phyloP scores from a whole-genome alignment of 2,329 filamentous ascomycete species.

The Apiospora koreana region DNA sequence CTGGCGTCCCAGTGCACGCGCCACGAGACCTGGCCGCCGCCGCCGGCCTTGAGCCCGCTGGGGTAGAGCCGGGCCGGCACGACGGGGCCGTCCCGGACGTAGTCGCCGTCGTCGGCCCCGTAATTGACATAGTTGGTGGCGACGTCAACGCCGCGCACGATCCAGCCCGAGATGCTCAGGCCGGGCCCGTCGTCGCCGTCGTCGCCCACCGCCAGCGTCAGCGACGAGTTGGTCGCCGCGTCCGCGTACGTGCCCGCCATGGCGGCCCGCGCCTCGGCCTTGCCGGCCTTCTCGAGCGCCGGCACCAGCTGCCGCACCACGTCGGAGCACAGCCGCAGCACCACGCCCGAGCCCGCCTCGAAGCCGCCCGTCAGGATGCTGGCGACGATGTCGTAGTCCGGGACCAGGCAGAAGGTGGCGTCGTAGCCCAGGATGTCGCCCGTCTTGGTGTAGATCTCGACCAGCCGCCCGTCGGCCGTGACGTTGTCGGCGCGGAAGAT shows the following conservation, averaged over 20 bases:
- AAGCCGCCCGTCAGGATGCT: constrained; percentile 26
- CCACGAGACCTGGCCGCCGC: background rate
- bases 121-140: background rate
- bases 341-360: constrained; percentile 31
- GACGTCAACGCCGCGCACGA: constrained; percentile 32
- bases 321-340: constrained; percentile 24
- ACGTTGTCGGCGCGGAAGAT: constrained; percentile 36
- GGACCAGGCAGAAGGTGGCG: constrained; percentile 27
- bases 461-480: constrained; percentile 22
- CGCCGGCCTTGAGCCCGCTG: constrained; percentile 20
- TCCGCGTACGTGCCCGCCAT: constrained; percentile 26
- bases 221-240: constrained; percentile 13
- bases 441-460: constrained; percentile 32
- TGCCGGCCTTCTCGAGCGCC: constrained; percentile 27
- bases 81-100: constrained; percentile 6
- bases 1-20: background rate
- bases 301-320: constrained; percentile 19
- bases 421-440: constrained; percentile 30
- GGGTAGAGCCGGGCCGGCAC: constrained; percentile 29
- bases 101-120: background rate
- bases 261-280: constrained; percentile 21
- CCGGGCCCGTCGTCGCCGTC: constrained; percentile 24
- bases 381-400: constrained; percentile 32
- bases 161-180: constrained; percentile 25
- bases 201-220: constrained; percentile 23